Evolutionary conservation across 768 basidiomycete species (phyloP).

Genomic region (Mycena leptocephala): DNA sequence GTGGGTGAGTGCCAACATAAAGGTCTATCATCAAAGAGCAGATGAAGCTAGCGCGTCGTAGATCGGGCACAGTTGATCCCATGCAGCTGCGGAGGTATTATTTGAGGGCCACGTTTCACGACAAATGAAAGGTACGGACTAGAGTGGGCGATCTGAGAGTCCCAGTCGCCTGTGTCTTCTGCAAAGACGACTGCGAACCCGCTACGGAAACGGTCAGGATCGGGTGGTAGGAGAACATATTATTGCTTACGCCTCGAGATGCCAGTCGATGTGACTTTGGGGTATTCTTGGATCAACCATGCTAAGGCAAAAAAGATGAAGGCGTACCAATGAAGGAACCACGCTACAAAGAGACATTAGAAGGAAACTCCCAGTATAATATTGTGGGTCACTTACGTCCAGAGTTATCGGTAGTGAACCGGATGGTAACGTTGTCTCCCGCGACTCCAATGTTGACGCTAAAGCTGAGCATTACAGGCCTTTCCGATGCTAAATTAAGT

Average conservation of each 20-base stretch:
- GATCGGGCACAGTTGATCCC: neutral
- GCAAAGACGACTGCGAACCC: slow-evolving; percentile 63
- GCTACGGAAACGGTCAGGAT: too few relatives aligned
- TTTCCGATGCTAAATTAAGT: too few relatives aligned
- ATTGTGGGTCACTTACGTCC: slow-evolving; percentile 44
- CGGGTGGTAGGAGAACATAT: too few relatives aligned
- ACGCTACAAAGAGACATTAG: slow-evolving; percentile 38
- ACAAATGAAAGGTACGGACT: neutral
- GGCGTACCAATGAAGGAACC: slow-evolving; percentile 61
- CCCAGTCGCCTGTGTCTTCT: slow-evolving; percentile 45
- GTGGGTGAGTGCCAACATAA: too few relatives aligned
- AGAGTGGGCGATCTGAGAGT: neutral
- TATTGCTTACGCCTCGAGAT: slow-evolving; percentile 51
- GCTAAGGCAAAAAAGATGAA: neutral
- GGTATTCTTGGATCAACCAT: neutral
- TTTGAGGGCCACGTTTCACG: neutral
- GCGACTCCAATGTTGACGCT: slow-evolving; percentile 50
- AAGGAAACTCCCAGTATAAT: neutral
- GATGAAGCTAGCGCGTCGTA: neutral
- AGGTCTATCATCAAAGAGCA: neutral
- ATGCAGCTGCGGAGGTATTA: neutral
- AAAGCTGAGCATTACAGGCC: too few relatives aligned
- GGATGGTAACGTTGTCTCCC: slow-evolving; percentile 60
- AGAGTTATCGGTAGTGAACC: slow-evolving; percentile 67
- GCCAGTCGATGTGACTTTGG: slow-evolving; percentile 67